Evolutionary conservation across 495 filamentous ascomycete genomes (phyloP).

Genomic region (Parathielavia hyrcaniae): DNA sequence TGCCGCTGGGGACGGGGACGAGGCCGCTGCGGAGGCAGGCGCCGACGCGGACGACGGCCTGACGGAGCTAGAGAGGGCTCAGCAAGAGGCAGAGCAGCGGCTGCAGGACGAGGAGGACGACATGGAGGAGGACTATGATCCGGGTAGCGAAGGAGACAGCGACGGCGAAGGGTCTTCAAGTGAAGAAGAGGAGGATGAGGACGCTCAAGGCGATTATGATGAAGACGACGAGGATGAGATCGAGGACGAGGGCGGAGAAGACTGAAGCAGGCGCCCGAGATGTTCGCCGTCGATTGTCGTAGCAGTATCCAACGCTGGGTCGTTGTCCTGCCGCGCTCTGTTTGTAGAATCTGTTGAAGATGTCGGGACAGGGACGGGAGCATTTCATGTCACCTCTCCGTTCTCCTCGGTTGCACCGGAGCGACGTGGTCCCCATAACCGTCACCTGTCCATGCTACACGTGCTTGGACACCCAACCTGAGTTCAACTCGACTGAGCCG

Average conservation of each 20-base stretch:
- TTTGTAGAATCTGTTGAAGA: too few relatives aligned
- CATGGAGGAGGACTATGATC: conserved; percentile 85
- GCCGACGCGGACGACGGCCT: conserved; percentile 55
- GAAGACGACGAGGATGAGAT: conserved; percentile 38
- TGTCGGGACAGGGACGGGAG: too few relatives aligned
- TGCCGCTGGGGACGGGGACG: conserved; percentile 52
- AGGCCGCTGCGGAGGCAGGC: conserved; percentile 48
- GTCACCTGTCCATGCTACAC: too few relatives aligned
- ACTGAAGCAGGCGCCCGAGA: conserved; percentile 20
- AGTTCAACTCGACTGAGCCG: too few relatives aligned
- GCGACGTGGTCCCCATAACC: too few relatives aligned
- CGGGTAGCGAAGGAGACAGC: conserved; percentile 67
- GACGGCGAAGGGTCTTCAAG: conserved; percentile 56
- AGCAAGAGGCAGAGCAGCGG: conserved; percentile 41
- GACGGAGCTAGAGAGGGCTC: conserved; percentile 53
- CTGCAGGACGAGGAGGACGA: conserved; percentile 70
- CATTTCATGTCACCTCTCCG: too few relatives aligned
- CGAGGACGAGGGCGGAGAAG: conserved; percentile 15
- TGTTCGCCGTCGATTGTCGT: neutral
- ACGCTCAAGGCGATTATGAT: conserved; percentile 43
- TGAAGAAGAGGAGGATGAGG: conserved; percentile 48
- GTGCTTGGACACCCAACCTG: too few relatives aligned
- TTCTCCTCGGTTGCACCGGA: too few relatives aligned
- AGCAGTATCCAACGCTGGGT: too few relatives aligned
- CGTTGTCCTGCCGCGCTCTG: neutral